A percentile compares a stretch with the other conserved stretches of the same genome.
Evolutionary conservation across 1,284 basidiomycete genomes (phyloP).

Genomic region (Trichosporon inkin): DNA sequence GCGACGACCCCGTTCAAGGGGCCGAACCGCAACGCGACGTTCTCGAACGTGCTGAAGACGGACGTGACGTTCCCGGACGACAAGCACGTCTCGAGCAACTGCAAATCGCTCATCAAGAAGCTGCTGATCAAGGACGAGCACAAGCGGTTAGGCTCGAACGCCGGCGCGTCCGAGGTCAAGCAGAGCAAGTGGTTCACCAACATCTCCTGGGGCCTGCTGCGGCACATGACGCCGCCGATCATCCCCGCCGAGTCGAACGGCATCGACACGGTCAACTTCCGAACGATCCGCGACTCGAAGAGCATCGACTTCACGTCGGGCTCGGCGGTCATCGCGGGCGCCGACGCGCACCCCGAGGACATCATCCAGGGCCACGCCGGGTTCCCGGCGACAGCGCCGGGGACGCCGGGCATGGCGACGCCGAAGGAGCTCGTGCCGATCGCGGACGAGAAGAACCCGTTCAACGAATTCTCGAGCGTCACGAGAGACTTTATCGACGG

Average conservation of each 20-base stretch:
- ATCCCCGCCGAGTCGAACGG: slow-evolving; percentile 76
- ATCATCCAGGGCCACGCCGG: slow-evolving; percentile 50
- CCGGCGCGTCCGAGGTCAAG: slow-evolving; percentile 97
- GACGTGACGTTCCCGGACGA: slow-evolving; percentile 84
- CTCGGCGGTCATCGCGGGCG: slow-evolving; percentile 4
- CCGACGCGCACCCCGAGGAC: slow-evolving; percentile 21
- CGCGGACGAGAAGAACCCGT: slow-evolving; percentile 58
- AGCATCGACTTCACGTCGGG: slow-evolving; percentile 74
- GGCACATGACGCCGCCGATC: slow-evolving; percentile 91
- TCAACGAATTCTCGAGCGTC: slow-evolving; percentile 79
- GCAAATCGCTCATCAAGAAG: slow-evolving; percentile 82
- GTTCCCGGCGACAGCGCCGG: slow-evolving; percentile 46
- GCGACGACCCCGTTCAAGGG: slow-evolving; percentile 99
- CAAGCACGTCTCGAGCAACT: slow-evolving; percentile 75
- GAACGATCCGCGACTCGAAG: slow-evolving; percentile 80
- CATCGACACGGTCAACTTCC: slow-evolving; percentile 83
- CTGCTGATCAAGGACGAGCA: slow-evolving; percentile 90
- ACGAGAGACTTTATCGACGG: slow-evolving; percentile 61
- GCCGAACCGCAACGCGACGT: slow-evolving; percentile 86
- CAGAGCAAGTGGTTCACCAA: slow-evolving; percentile 97
- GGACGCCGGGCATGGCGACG: slow-evolving; percentile 54
- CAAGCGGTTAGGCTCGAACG: slow-evolving; percentile 80
- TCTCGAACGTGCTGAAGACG: slow-evolving; percentile 86
- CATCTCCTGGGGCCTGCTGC: slow-evolving; percentile 92
- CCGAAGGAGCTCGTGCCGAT: slow-evolving; percentile 45